Base-by-base conservation (phyloP, 2,329 filamentous ascomycete species). In the Exophiala bonariae region DNA sequence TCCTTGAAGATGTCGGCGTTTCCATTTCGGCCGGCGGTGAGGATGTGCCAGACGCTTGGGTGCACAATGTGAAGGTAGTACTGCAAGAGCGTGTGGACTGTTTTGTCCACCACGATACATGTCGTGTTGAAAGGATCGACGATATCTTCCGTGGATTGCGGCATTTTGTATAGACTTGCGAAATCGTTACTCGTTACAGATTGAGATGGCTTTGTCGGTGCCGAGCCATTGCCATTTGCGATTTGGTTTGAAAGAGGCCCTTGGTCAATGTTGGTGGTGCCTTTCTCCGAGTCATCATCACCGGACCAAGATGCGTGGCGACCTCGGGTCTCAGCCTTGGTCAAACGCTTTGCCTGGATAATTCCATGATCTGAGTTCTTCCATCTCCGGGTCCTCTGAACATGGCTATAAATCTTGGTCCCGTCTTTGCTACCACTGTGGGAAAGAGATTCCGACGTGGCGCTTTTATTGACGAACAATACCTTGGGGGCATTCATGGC, bases 111-210 rank as follows among this genome's bases (percentile, higher is more conserved):
- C 14, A 18, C 17, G n/a, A 34, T 34, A 34, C 32, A 34, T 6
- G 32, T 34, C 14, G 32, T 34, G n/a, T 14, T 14, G 32, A 34
- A 34, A n/a, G 32, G 32, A n/a, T 34, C 32, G 32, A 34, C n/a
- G 14, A 34, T 34, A n/a, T 34, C 32, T 7, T 18, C 13, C 14
- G 17, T n/a, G 14, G 32, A 34, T 14, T 34, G 32, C 14, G 32
- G 32, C 32, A 34, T 34, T 7, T 6, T 18, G 32, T 5, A 5
- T 34, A 34, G 13, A 14, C 17, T 34, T 34, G 32, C 6, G 17
- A 5, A n/a, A 18, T 7, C 32, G 5, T 18, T 14, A 18, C 13
- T 34, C 14, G 32, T n/a, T 18, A n/a, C n/a, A n/a, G n/a, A n/a
- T n/a, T n/a, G n/a, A n/a, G n/a, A n/a, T n/a, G n/a, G n/a, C n/a